Evolutionary conservation across 2,329 filamentous ascomycete genomes (phyloP).

Genomic region (Penicillium sp.): DNA sequence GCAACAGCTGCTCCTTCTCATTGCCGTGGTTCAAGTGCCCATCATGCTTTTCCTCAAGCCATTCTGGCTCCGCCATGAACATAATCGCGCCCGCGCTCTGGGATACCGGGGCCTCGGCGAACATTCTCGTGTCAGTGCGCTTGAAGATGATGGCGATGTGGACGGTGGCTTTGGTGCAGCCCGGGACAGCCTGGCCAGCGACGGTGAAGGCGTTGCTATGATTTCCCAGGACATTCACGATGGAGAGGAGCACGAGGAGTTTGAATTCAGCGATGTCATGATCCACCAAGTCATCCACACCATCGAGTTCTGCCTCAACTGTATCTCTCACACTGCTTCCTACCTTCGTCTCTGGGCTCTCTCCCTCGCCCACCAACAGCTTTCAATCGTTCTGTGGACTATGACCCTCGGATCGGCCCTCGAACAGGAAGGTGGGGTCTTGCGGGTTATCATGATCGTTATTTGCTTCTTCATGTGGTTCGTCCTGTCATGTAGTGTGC

Average conservation of each 20-base stretch:
- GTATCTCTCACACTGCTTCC: slow-evolving; percentile 96
- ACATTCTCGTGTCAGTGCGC: slow-evolving; percentile 79
- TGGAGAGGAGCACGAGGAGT: slow-evolving; percentile 85
- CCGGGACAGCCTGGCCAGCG: slow-evolving; percentile 69
- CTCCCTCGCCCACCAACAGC: slow-evolving; percentile 95
- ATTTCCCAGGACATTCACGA: slow-evolving; percentile 79
- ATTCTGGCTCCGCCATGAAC: slow-evolving; percentile 88
- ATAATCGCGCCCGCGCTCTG: slow-evolving; percentile 81
- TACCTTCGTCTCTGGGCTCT: slow-evolving; percentile 98
- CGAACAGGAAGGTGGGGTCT: slow-evolving; percentile 57
- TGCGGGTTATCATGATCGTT: slow-evolving; percentile 79
- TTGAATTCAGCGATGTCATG: slow-evolving; percentile 96
- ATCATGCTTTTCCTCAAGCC: slow-evolving; percentile 93
- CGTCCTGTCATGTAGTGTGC: slow-evolving; percentile 72
- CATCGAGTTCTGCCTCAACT: slow-evolving; percentile 99
- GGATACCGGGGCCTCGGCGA: slow-evolving; percentile 95
- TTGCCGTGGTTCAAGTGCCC: slow-evolving; percentile 85
- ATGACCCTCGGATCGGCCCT: slow-evolving; percentile 90
- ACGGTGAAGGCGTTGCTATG: slow-evolving; percentile 81
- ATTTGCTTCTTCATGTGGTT: slow-evolving; percentile 89
- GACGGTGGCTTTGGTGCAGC: slow-evolving; percentile 59
- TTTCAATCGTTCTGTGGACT: slow-evolving; percentile 91
- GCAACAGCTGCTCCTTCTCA: slow-evolving; percentile 74
- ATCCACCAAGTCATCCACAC: slow-evolving; percentile 99
- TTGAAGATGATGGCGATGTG: slow-evolving; percentile 83